Evolutionary conservation across 1,284 basidiomycete genomes (phyloP), one percentile per base, ranked within the genome.

Genomic region (Leccinum griseonigrum): DNA sequence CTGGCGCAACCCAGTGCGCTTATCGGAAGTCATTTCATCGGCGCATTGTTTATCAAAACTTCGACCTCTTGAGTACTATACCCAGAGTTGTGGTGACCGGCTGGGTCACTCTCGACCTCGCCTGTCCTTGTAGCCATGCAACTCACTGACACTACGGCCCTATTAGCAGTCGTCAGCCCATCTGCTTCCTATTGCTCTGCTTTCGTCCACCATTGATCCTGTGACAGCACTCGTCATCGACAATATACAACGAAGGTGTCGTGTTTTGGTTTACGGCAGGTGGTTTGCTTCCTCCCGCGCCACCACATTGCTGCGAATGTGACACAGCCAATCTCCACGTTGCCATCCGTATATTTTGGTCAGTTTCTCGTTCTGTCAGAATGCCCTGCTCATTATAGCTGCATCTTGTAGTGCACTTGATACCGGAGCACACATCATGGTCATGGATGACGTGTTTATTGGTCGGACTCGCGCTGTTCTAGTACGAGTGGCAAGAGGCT

Each of bases 1-100:
- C 73, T 88, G 38, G 80, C 84, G 0, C 86, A 88, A 71, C 86
- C 87, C 10, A 78, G 84, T 16, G 76, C 83, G 9, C 74, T 87
- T 16, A 60, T 89, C 31, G 80, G 81, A 11, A 63, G 70, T 11
- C 69, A 68, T 32, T 60, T 70, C 36, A 58, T 70, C 28, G 63
- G 60, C 18, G 61, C 68, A 7, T 53, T 71, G 43, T 2, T 60
- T 7, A 65, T 84, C 84, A 1, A 83, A 85, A 65, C 73, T 83
- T 6, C 67, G 74, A 11, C 64, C 65, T 28, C 79, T 83, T 63
- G 75, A 82, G 61, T 70, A 75, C 26, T 81, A 83, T 64, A 65
- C 78, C 38, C 74, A 81, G 6, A n/a, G n/a, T 70, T 83, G 9
- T 69, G 78, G 40, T 88, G 85, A 83, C 73, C 87, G 28, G 82